Evolutionary conservation across 352 stramenopile species (phyloP), one percentile per base, ranked within the genome.

Genomic region (Phytopythium kandeliae): DNA sequence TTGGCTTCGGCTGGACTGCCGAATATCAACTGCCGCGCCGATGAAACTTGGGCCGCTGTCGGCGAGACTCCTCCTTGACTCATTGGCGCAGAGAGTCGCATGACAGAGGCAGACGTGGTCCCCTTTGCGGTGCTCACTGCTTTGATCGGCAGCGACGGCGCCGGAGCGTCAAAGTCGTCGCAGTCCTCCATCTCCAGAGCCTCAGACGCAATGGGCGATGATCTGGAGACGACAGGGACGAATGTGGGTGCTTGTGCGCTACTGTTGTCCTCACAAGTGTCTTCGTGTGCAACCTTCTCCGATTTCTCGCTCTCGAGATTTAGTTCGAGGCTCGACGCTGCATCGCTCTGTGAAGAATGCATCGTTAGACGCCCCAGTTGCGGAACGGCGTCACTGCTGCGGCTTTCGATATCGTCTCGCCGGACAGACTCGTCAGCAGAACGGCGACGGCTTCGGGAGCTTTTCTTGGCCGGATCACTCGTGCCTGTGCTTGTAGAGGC

Each of bases 11-110:
- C 30, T 64, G 54, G 47, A 10, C 24, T 43, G 4, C 68, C 64
- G 50, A 93, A 90, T 19, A 93, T 47, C 44, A 92, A 54, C 12
- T 66, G 57, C 8, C 79, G 82, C 11, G 89, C 57, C 22, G 71
- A 60, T 15, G 72, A 48, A 9, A 82, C 46, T 37, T 88, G 74
- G 1, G 70, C 70, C n/a, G 58, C 34, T 7, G 69, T 73, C 8
- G 63, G 59, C 24, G 52, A 19, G 47, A 64, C 63, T 11, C 48
- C 55, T 13, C 42, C 51, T 28, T 28, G 41, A 11, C 11, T 37
- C 37, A 30, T 17, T 44, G 63, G 30, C 30, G 25, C 21, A 13
- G 52, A 25, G 11, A 10, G 21, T 21, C 36, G 4, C 10, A 35
- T 48, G 21, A 13, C 53, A 17, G 40, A 15, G 30, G 21, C 43